phyloP scores from a whole-genome alignment of 208 protist genomes.

The Crithidia bombi region DNA sequence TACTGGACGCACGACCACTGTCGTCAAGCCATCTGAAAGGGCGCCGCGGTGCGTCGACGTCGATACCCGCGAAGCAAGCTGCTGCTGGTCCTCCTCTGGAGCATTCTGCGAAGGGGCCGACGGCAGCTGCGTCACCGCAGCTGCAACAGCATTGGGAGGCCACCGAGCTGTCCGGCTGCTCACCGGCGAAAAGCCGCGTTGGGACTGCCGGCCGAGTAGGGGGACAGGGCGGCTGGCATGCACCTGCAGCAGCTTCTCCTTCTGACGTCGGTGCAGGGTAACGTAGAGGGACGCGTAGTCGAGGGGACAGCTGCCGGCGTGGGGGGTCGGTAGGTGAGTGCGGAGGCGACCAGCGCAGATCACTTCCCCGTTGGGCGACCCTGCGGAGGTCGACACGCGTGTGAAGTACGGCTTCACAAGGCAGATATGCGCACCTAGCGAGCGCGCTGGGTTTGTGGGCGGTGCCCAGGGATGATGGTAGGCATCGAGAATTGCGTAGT shows the following conservation, averaged over 20 bases:
- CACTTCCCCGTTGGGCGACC: not conserved
- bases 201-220: slow-evolving; percentile 9
- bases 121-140: not conserved
- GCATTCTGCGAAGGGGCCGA: slow-evolving; percentile 12
- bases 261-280: slow-evolving; percentile 21
- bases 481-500: slow-evolving; percentile 15
- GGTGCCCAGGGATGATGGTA: slow-evolving; percentile 21
- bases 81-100: not conserved
- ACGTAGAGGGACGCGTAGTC: slow-evolving; percentile 35
- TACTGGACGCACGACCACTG: slow-evolving; percentile 17
- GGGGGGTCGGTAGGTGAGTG: slow-evolving; percentile 26
- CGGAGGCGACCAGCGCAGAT: slow-evolving; percentile 20
- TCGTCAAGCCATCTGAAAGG: not conserved
- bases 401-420: slow-evolving; percentile 15
- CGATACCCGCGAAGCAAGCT: not conserved
- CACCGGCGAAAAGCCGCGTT: not conserved
- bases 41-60: not conserved
- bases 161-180: not conserved
- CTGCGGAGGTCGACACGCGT: not conserved
- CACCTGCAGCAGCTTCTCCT: slow-evolving; percentile 14
- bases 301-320: slow-evolving; percentile 33
- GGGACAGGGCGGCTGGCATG: slow-evolving; percentile 21
- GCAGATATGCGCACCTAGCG: slow-evolving; percentile 24
- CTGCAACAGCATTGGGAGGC: not conserved
- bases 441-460: not conserved